These are phyloP conservation scores for Myxozyma sirexii DNA, from an alignment of 805 yeast genomes.

Conservation along the genomic window DNA sequence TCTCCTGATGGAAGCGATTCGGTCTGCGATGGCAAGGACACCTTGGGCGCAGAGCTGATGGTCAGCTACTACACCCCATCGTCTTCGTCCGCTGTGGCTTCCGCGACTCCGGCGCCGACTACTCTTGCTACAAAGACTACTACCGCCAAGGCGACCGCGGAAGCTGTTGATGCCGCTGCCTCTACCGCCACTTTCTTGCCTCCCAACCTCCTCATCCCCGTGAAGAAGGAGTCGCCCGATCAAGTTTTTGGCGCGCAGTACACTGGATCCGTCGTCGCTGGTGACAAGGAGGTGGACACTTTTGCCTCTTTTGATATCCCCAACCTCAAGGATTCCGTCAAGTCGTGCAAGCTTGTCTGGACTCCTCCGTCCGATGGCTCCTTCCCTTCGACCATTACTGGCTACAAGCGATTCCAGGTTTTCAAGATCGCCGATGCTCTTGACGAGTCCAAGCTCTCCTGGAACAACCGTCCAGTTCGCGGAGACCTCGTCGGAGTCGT, in stretches of 20 bases:
- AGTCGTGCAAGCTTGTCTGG: constrained; percentile 29
- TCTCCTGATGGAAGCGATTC: neutral
- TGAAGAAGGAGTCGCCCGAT: constrained; percentile 19
- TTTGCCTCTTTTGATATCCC: constrained; percentile 33
- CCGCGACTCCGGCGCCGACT: neutral
- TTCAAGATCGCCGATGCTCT: constrained; percentile 11
- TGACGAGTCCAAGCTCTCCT: constrained; percentile 21
- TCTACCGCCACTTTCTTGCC: constrained; percentile 25
- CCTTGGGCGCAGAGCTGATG: neutral
- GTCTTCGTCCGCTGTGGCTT: neutral
- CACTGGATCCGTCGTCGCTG: constrained; percentile 21
- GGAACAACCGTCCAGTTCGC: constrained; percentile 22
- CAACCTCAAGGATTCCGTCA: constrained; percentile 2
- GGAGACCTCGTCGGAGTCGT: constrained; percentile 23
- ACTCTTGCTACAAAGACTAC: constrained; percentile 2
- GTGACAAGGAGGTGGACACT: constrained; percentile 14
- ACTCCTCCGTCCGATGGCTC: constrained; percentile 27
- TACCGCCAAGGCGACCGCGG: constrained; percentile 1
- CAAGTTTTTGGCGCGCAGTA: constrained; percentile 26
- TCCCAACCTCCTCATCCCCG: constrained; percentile 31
- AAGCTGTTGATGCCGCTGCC: constrained; percentile 12
- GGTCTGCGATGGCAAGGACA: neutral
- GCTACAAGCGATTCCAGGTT: constrained; percentile 22
- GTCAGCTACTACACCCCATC: neutral
- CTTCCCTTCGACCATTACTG: constrained; percentile 26